Evolutionary conservation across 2,329 filamentous ascomycete genomes (phyloP).

Genomic region (Penicillium sp.): DNA sequence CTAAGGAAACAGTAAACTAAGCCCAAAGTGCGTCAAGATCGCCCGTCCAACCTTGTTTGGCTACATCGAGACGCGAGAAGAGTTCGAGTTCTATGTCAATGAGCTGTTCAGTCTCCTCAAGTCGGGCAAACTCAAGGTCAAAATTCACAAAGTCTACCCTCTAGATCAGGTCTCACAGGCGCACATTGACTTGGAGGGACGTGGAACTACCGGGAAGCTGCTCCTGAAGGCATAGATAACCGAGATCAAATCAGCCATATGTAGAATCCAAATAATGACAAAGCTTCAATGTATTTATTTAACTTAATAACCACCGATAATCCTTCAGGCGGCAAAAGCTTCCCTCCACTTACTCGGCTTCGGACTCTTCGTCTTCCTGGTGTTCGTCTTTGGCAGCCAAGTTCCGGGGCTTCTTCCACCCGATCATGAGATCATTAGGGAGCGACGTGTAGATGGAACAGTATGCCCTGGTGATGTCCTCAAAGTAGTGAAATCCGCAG

Average conservation of each 20-base stretch:
- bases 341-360: background rate
- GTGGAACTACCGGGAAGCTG: slow-evolving; percentile 84
- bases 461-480: slow-evolving; percentile 59
- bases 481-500: slow-evolving; percentile 68
- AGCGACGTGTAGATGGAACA: slow-evolving; percentile 69
- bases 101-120: slow-evolving; percentile 76
- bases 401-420: slow-evolving; percentile 64
- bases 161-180: slow-evolving; percentile 73
- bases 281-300: background rate
- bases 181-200: slow-evolving; percentile 77
- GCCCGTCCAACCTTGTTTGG: slow-evolving; percentile 74
- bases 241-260: slow-evolving; percentile 15
- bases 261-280: background rate
- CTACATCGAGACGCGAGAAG: slow-evolving; percentile 72
- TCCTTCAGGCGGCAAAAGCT: background rate
- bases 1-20: slow-evolving; percentile 49
- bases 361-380: slow-evolving; percentile 14
- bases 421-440: slow-evolving; percentile 70
- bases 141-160: slow-evolving; percentile 77
- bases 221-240: slow-evolving; percentile 65
- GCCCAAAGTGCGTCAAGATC: slow-evolving; percentile 77
- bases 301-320: background rate
- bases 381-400: slow-evolving; percentile 21
- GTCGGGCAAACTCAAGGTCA: slow-evolving; percentile 71
- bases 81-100: slow-evolving; percentile 70